phyloP scores from a whole-genome alignment of 2,329 filamentous ascomycete genomes.

The Dactylellina cionopaga region DNA sequence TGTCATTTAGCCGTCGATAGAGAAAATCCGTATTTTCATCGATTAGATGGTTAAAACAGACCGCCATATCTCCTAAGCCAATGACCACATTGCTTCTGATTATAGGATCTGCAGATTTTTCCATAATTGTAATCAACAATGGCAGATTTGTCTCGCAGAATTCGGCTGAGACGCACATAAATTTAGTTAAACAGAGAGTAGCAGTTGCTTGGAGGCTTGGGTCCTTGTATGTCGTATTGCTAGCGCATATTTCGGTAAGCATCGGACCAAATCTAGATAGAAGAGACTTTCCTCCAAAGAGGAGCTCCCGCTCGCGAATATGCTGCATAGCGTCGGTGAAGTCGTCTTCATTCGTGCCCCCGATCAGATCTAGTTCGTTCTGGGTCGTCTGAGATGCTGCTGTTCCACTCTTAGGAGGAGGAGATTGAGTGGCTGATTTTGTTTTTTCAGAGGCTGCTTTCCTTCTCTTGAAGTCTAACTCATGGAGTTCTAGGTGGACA shows the following conservation, averaged over 20 bases:
- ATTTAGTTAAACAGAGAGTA: slow-evolving; percentile 92
- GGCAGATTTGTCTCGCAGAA: slow-evolving; percentile 95
- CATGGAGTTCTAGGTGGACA: slow-evolving; percentile 95
- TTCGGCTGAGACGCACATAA: slow-evolving; percentile 90
- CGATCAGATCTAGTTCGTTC: slow-evolving; percentile 94
- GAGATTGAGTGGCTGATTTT: slow-evolving; percentile 59
- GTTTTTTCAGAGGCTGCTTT: slow-evolving; percentile 89
- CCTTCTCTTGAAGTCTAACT: slow-evolving; percentile 95
- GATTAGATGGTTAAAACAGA: slow-evolving; percentile 98
- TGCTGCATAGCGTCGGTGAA: slow-evolving; percentile 87
- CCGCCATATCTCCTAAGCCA: slow-evolving; percentile 96
- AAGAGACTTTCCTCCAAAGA: slow-evolving; percentile 83
- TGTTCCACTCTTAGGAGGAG: slow-evolving; percentile 63
- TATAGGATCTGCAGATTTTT: slow-evolving; percentile 89
- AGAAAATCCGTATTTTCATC: slow-evolving; percentile 99
- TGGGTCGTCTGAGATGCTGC: slow-evolving; percentile 69
- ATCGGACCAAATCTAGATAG: slow-evolving; percentile 91
- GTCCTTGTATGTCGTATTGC: slow-evolving; percentile 91
- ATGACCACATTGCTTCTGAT: slow-evolving; percentile 97
- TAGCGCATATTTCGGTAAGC: slow-evolving; percentile 91
- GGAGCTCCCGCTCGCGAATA: slow-evolving; percentile 82
- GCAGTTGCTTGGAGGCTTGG: slow-evolving; percentile 90
- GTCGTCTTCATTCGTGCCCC: slow-evolving; percentile 93
- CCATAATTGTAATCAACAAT: slow-evolving; percentile 96
- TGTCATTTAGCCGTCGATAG: slow-evolving; percentile 89